phyloP scores from a whole-genome alignment of 352 stramenopile genomes.

The Globisporangium perplexum region DNA sequence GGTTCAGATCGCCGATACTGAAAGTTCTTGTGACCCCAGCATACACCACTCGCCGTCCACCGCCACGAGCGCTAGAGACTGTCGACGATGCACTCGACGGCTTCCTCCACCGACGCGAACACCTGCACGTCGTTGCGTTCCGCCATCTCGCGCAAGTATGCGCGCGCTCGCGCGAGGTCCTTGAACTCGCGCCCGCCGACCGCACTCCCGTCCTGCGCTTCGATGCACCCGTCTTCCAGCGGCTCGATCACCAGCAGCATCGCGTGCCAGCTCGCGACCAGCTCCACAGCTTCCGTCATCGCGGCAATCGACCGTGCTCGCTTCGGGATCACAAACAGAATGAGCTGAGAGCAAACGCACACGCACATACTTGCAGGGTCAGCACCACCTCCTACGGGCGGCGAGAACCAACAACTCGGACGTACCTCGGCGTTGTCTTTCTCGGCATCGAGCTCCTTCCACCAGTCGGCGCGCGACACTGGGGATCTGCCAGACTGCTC shows the following conservation, averaged over 20 bases:
- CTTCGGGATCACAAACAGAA: slow-evolving; percentile 79
- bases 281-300: slow-evolving; percentile 79
- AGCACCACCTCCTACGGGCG: too few species aligned
- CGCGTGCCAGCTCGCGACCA: slow-evolving; percentile 61
- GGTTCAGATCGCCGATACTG: neutral
- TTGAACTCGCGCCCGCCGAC: slow-evolving; percentile 70
- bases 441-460: slow-evolving; percentile 52
- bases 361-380: too few species aligned
- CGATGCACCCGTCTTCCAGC: slow-evolving; percentile 50
- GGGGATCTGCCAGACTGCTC: slow-evolving; percentile 24
- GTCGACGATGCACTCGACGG: slow-evolving; percentile 60
- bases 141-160: slow-evolving; percentile 84
- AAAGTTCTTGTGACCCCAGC: neutral
- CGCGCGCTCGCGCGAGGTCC: slow-evolving; percentile 67
- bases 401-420: neutral
- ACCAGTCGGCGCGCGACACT: slow-evolving; percentile 27
- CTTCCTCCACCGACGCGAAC: slow-evolving; percentile 55
- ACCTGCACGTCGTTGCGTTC: slow-evolving; percentile 73
- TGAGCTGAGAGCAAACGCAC: slow-evolving; percentile 30
- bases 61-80: slow-evolving; percentile 24
- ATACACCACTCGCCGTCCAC: neutral
- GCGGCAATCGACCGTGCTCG: slow-evolving; percentile 69
- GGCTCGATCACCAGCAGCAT: slow-evolving; percentile 79
- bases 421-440: slow-evolving; percentile 59
- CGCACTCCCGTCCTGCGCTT: slow-evolving; percentile 34